phyloP scores from a whole-genome alignment of 2,329 filamentous ascomycete species.

The Karstenula rhodostoma region DNA sequence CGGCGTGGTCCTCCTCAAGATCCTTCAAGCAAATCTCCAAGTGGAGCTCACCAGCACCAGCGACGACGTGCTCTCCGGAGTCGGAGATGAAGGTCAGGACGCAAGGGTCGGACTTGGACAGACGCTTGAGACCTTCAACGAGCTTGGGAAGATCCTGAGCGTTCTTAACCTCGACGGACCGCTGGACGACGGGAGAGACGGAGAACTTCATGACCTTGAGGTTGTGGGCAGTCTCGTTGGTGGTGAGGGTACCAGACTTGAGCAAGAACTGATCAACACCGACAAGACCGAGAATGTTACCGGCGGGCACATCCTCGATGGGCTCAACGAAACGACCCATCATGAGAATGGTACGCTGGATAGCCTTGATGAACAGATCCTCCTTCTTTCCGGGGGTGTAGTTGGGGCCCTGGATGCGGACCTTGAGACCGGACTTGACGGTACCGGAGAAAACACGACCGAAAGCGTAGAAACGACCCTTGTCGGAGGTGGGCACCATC shows the following conservation, averaged over 20 bases:
- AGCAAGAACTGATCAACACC: constrained; percentile 99
- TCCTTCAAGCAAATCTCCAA: constrained; percentile 99
- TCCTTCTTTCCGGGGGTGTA: constrained; percentile 98
- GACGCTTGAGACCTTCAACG: constrained; percentile 99
- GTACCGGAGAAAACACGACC: constrained; percentile 99
- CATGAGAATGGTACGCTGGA: constrained; percentile 99
- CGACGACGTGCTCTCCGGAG: constrained; percentile 98
- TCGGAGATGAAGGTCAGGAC: constrained; percentile 88
- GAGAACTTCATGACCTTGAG: constrained; percentile 99
- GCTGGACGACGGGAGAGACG: constrained; percentile 97
- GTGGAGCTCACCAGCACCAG: constrained; percentile 98
- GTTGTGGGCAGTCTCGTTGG: constrained; percentile 97
- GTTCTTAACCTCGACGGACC: constrained; percentile 99
- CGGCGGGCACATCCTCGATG: constrained; percentile 97
- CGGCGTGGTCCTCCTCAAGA: constrained; percentile 98
- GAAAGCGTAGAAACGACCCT: constrained; percentile 99
- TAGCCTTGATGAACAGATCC: constrained; percentile 98
- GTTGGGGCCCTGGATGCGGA: constrained; percentile 99
- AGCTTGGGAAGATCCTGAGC: constrained; percentile 99
- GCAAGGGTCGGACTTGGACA: constrained; percentile 99
- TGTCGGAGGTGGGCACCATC: constrained; percentile 99
- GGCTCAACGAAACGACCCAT: constrained; percentile 99
- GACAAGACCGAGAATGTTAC: constrained; percentile 99
- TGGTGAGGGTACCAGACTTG: constrained; percentile 99
- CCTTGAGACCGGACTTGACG: constrained; percentile 96